Base-by-base conservation (phyloP, 176 grass and related monocot genomes). In the Hsuehochloa calcarea region DNA sequence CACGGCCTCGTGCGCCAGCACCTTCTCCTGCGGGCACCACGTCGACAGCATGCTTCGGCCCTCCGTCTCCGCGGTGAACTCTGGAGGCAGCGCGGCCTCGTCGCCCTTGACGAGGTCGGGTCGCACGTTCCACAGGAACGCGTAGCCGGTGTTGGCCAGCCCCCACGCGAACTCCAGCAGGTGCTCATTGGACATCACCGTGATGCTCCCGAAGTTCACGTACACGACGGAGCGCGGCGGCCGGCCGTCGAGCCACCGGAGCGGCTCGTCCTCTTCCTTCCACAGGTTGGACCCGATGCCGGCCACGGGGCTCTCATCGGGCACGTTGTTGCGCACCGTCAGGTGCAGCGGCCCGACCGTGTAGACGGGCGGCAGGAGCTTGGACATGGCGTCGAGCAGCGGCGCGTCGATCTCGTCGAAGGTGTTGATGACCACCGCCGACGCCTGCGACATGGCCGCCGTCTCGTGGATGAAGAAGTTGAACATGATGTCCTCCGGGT, bases 121-220 rank as follows among this genome's bases (percentile, higher is more conserved):
- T 1, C 88, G 71, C 40, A 90, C 79, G 65, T 90, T 89, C 91
- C 91, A 93, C 0, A 90, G n/a, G 85, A 90, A 93, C 1, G 68
- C 31, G 31, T 34, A 34, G 31, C 31, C 31, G 31, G 31, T 34
- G 31, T 34, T 34, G 31, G 31, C 31, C 31, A 34, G 31, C 31
- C 31, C 31, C 31, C 31, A 34, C 31, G 31, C 31, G 31, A 34
- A 34, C 31, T 34, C 31, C 31, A 34, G 12, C 58, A 93, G 70
- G 0, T 92, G 74, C 87, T 84, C 62, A 44, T 25, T 77, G 0
- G 66, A 76, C 90, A 92, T 89, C 77, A 75, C 50, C 9, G 88
- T 90, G 64, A 90, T 90, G 88, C 91, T 93, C 11, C 88, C 91
- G 43, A 88, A 93, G 78, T 93, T 93, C 35, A 88, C 85, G 67